Evolutionary conservation across 768 basidiomycete species (phyloP), one percentile per base, ranked within the genome.

Genomic region (Mycena chlorophos): DNA sequence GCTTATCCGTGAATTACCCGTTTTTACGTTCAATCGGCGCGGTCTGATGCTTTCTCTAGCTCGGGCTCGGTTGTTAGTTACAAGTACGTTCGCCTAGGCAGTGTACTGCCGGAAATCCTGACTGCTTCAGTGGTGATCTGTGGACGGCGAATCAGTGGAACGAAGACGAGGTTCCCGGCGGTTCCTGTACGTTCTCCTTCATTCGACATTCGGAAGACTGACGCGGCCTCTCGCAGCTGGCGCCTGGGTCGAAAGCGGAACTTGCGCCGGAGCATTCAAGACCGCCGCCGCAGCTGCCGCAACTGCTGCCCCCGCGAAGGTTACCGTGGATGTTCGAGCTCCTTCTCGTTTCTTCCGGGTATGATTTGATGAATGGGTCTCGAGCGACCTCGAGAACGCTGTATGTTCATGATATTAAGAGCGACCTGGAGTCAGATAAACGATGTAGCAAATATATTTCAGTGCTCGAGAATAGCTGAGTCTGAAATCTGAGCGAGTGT

Each of bases 241-340:
- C 52, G 81, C 76, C 43, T 87, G 84, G 85, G 71, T 76, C 34
- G 78, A 85, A 60, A 72, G 82, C 67, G 85, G 84, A 16, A 63
- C 76, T 51, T 87, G 86, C 68, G 59, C 68, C 67, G 85, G 84
- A 16, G 64, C 76, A 50, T 87, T 86, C 68, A 58, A 68, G 34
- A 54, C 65, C 23, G 60, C 60, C 6, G 25, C 20, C 12, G 26
- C 13, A 4, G 25, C 12, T 23, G 45, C 25, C 20, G 52, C 43
- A 46, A 47, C 47, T 30, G 49, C 49, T 55, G 50, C 19, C 22
- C 45, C 52, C 40, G 30, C 50, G 25, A 51, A 47, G 5, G 29
- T 53, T 22, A 34, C 57, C 17, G 45, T 42, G 29, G n/a, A 42
- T 22, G n/a, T 37, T 37, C 30, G 52, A 28, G 63, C 57, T 43